These are phyloP conservation scores for Russula ochroleuca DNA, from an alignment of 768 basidiomycete species.

Conservation along the genomic window DNA sequence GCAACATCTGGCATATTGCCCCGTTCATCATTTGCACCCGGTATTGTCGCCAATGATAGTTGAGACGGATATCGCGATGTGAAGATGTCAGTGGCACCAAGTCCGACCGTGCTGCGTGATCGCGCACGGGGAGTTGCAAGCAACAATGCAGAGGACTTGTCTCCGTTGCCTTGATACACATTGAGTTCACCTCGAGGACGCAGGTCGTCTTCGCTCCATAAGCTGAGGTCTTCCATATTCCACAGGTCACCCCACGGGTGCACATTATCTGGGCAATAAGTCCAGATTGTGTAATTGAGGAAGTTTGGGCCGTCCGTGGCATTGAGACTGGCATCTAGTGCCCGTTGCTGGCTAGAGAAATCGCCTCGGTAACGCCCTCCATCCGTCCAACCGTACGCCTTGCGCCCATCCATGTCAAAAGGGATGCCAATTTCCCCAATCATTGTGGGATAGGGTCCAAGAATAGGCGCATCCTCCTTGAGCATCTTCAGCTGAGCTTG, in stretches of 20 bases:
- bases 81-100: not conserved
- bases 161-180: conserved; percentile 32
- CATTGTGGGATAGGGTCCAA: conserved; percentile 76
- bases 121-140: conserved; percentile 32
- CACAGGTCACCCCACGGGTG: conserved; percentile 94
- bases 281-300: conserved; percentile 84
- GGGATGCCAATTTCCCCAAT: conserved; percentile 96
- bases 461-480: conserved; percentile 63
- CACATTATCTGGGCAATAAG: conserved; percentile 74
- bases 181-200: conserved; percentile 30
- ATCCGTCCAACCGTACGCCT: conserved; percentile 76
- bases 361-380: conserved; percentile 67
- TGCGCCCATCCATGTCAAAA: conserved; percentile 87
- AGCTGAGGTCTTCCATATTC: conserved; percentile 92
- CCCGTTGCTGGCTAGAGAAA: conserved; percentile 71
- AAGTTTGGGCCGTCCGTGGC: conserved; percentile 71
- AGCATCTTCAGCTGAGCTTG: conserved; percentile 80
- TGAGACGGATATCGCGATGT: conserved; percentile 33
- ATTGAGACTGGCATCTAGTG: conserved; percentile 81
- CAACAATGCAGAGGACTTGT: conserved; percentile 41
- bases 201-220: conserved; percentile 81
- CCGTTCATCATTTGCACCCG: conserved; percentile 26
- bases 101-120: conserved; percentile 12
- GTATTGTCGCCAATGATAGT: conserved; percentile 38
- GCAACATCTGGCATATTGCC: conserved; percentile 24